A percentile compares a stretch with the other conserved stretches of the same genome.
phyloP scores from a whole-genome alignment of 2,329 filamentous ascomycete species.

The Fusarium aywerte region DNA sequence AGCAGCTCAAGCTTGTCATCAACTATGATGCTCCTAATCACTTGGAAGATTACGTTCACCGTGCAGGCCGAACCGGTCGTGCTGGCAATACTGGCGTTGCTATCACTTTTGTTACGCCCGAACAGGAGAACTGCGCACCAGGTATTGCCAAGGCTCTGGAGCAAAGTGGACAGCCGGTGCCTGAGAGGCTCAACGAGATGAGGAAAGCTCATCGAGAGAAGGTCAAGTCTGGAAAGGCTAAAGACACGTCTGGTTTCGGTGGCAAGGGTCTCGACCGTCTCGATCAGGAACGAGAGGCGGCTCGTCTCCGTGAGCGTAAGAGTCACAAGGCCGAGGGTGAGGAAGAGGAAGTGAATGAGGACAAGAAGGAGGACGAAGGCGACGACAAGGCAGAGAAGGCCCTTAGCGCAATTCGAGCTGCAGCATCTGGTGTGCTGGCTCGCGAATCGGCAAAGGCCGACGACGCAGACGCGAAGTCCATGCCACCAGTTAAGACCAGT shows the following conservation, averaged over 20 bases:
- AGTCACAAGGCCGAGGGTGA: conserved; percentile 89
- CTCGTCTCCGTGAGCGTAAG: conserved; percentile 86
- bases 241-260: conserved; percentile 89
- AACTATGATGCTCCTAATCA: conserved; percentile 96
- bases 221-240: conserved; percentile 91
- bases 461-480: conserved; percentile 49
- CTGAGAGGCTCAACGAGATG: conserved; percentile 74
- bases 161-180: conserved; percentile 86
- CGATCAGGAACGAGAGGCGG: conserved; percentile 89
- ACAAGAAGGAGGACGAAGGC: conserved; percentile 71
- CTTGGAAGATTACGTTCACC: conserved; percentile 95
- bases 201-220: conserved; percentile 83
- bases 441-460: conserved; percentile 63
- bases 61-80: conserved; percentile 91
- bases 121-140: conserved; percentile 89
- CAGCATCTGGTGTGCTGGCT: conserved; percentile 66
- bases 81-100: conserved; percentile 95
- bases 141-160: conserved; percentile 93
- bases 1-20: conserved; percentile 93
- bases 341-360: conserved; percentile 84
- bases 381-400: conserved; percentile 78
- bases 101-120: conserved; percentile 91
- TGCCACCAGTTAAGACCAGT: conserved; percentile 60
- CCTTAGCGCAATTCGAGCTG: conserved; percentile 71
- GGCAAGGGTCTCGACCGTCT: conserved; percentile 93